Conservation (phyloP, 2,329 filamentous ascomycete species). For the Talaromyces sp. region DNA sequence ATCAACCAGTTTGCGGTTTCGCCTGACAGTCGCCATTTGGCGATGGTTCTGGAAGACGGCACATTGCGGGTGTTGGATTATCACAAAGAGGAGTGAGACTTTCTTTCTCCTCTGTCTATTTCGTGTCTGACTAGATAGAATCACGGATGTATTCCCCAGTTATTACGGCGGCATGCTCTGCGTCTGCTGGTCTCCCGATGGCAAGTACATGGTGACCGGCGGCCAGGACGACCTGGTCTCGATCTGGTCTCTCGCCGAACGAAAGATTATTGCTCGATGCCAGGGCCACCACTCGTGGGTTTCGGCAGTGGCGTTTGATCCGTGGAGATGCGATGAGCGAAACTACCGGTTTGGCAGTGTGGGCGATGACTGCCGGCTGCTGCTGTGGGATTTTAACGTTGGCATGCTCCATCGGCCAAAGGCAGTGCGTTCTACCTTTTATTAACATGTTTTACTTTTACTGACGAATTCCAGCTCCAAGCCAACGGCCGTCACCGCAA, state of each 20-base stretch:
- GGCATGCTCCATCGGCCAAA: constrained; percentile 93
- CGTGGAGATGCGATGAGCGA: constrained; percentile 91
- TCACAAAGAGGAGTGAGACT: constrained; percentile 69
- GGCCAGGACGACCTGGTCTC: constrained; percentile 94
- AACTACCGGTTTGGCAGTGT: constrained; percentile 96
- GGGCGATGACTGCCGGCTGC: constrained; percentile 82
- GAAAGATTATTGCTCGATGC: constrained; percentile 80
- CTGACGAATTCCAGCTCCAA: constrained; percentile 22
- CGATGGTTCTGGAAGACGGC: constrained; percentile 87
- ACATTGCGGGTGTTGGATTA: constrained; percentile 88
- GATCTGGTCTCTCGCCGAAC: constrained; percentile 87
- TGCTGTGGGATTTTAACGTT: constrained; percentile 96
- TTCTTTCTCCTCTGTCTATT: neutral
- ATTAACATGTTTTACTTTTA: neutral
- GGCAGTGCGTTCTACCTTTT: constrained; percentile 54
- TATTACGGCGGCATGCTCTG: constrained; percentile 93
- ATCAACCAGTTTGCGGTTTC: constrained; percentile 92
- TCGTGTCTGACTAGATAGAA: constrained; percentile 42
- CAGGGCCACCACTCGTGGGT: constrained; percentile 97
- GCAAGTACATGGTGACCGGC: constrained; percentile 90
- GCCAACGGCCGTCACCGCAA: constrained; percentile 33
- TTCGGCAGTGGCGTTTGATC: constrained; percentile 86
- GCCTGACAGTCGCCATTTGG: constrained; percentile 79
- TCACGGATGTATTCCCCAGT: constrained; percentile 80
- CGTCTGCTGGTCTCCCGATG: constrained; percentile 96